These are phyloP conservation scores for Kalmanozyma brasiliensis DNA, from an alignment of 1,284 basidiomycete species.

Conservation along the genomic window DNA sequence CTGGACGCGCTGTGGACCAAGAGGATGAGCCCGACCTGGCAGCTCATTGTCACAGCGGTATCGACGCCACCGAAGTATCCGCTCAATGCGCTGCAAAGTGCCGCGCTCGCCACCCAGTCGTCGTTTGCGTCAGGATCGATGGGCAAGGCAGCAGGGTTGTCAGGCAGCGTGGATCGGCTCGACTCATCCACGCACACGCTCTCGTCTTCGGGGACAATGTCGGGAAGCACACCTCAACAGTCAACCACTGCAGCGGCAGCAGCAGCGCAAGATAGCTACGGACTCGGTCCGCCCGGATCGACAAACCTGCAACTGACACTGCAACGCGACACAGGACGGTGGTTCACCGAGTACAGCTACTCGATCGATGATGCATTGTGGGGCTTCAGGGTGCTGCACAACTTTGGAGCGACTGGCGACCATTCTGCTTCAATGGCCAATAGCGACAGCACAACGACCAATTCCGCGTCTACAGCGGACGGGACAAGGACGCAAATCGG, in stretches of 20 bases:
- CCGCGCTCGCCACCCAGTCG: constrained; percentile 6
- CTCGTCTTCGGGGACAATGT: constrained; percentile 2
- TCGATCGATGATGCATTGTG: constrained; percentile 93
- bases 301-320: constrained; percentile 79
- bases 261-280: constrained; percentile 10
- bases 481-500: neutral
- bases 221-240: constrained; percentile 8
- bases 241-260: constrained; percentile 10
- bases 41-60: constrained; percentile 65
- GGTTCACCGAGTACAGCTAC: constrained; percentile 94
- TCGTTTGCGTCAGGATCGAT: neutral
- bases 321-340: constrained; percentile 90
- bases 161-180: constrained; percentile 6
- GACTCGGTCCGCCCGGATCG: constrained; percentile 50
- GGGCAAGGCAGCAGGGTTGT: neutral
- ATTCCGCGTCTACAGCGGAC: too few relatives aligned
- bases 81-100: constrained; percentile 34
- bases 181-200: constrained; percentile 11
- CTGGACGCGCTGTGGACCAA: constrained; percentile 89
- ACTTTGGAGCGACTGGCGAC: constrained; percentile 75
- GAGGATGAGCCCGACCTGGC: constrained; percentile 73
- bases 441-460: too few relatives aligned
- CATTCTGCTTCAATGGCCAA: neutral
- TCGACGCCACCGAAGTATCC: constrained; percentile 61
- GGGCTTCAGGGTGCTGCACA: constrained; percentile 88